These are phyloP conservation scores for Globisporangium viniferum DNA, from an alignment of 352 stramenopile genomes.

Conservation along the genomic window DNA sequence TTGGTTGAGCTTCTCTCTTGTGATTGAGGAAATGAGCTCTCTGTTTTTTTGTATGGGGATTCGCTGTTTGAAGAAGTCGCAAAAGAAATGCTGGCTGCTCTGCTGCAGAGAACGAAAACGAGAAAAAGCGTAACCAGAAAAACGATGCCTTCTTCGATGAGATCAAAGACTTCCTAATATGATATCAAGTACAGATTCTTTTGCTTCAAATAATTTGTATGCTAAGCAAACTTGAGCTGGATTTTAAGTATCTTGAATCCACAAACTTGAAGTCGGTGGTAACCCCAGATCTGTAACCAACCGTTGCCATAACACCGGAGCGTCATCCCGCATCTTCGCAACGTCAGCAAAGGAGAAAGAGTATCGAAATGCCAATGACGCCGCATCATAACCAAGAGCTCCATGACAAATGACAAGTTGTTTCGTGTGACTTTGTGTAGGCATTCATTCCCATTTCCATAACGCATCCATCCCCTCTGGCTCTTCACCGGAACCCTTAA, in stretches of 20 bases:
- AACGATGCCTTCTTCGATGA: neutral
- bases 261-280: slow-evolving; percentile 4
- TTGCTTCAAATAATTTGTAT: neutral
- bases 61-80: slow-evolving; percentile 6
- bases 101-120: neutral
- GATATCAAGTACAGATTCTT: neutral
- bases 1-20: neutral
- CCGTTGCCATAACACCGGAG: slow-evolving; percentile 5
- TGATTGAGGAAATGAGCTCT: neutral
- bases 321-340: slow-evolving; percentile 9
- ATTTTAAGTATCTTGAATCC: no score
- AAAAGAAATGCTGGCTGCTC: neutral
- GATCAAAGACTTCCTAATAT: neutral
- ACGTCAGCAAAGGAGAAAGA: neutral
- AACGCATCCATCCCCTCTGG: neutral
- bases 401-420: neutral
- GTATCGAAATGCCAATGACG: neutral
- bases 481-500: slow-evolving; percentile 3
- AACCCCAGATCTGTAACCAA: slow-evolving; percentile 3
- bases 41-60: neutral
- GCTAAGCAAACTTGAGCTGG: no score
- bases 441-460: neutral
- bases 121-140: slow-evolving; percentile 1
- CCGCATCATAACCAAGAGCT: neutral
- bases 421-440: neutral